Percentiles rank a stretch among this genome's conserved stretches.
These are phyloP conservation scores for Solanum dulcamara DNA, from an alignment of 257 asterid species.

Conservation along the genomic window DNA sequence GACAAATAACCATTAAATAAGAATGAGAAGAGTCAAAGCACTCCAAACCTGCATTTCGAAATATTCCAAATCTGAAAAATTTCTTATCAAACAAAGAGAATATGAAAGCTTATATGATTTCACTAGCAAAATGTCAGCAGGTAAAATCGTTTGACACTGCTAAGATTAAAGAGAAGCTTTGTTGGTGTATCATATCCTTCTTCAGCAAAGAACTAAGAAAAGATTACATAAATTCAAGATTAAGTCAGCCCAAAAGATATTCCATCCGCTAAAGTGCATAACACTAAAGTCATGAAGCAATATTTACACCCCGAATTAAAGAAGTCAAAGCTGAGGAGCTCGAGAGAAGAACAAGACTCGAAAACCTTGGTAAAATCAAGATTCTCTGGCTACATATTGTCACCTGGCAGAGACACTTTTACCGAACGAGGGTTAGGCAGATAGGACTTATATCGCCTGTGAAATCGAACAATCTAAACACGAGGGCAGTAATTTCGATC, in stretches of 20 bases:
- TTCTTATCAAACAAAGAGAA: not conserved
- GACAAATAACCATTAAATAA: not conserved
- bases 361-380: not conserved
- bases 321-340: not conserved
- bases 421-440: not conserved
- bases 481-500: not conserved
- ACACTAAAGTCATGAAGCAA: not conserved
- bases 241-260: not conserved
- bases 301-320: not conserved
- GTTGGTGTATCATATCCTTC: not conserved
- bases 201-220: not conserved
- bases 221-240: not conserved
- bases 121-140: not conserved
- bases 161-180: too few relatives aligned
- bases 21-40: not conserved
- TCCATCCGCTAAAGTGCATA: not conserved
- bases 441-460: not conserved
- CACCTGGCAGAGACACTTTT: not conserved
- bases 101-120: not conserved
- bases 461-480: not conserved
- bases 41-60: not conserved
- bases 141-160: not conserved
- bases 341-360: not conserved
- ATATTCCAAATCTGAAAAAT: not conserved
- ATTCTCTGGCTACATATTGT: not conserved